phyloP scores from a whole-genome alignment of 352 stramenopile genomes.

The Phytopythium helicoides region DNA sequence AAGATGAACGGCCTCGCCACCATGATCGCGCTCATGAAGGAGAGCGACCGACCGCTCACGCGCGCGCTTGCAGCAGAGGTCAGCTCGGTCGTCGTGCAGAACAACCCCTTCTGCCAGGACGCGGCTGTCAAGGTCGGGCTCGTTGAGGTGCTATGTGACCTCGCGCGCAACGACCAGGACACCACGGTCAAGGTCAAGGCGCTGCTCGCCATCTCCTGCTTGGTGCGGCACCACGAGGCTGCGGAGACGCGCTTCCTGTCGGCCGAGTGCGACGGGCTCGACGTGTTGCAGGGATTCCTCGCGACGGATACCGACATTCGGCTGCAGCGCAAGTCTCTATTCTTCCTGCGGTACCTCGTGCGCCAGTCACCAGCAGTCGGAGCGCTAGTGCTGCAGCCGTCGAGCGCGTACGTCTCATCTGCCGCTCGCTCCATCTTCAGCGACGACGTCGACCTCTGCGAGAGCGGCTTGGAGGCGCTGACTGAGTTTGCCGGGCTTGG shows the following conservation, averaged over 20 bases:
- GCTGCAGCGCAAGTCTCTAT: slow-evolving; percentile 80
- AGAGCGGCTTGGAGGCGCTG: slow-evolving; percentile 69
- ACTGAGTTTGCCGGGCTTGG: slow-evolving; percentile 65
- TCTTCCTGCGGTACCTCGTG: slow-evolving; percentile 81
- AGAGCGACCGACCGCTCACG: slow-evolving; percentile 44
- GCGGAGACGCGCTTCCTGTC: slow-evolving; percentile 63
- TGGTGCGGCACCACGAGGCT: slow-evolving; percentile 67
- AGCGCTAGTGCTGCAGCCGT: slow-evolving; percentile 33
- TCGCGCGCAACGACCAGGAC: slow-evolving; percentile 56
- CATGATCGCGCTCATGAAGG: slow-evolving; percentile 58
- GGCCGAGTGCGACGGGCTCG: slow-evolving; percentile 50
- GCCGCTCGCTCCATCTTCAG: slow-evolving; percentile 45
- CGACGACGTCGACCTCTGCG: slow-evolving; percentile 80
- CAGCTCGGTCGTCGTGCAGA: slow-evolving; percentile 80
- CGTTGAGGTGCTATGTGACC: slow-evolving; percentile 63
- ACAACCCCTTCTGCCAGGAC: slow-evolving; percentile 84
- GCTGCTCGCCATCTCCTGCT: slow-evolving; percentile 78
- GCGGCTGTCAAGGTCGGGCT: slow-evolving; percentile 56
- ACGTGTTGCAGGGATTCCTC: slow-evolving; percentile 57
- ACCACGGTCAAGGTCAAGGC: slow-evolving; percentile 75
- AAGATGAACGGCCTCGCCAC: slow-evolving; percentile 76
- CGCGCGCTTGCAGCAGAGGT: slow-evolving; percentile 75
- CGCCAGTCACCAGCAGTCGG: slow-evolving; percentile 55
- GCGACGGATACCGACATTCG: slow-evolving; percentile 48
- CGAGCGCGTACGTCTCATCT: slow-evolving; percentile 46